Base-by-base conservation (phyloP, 164 flowering plant species). In the Cinnamomum chago region DNA sequence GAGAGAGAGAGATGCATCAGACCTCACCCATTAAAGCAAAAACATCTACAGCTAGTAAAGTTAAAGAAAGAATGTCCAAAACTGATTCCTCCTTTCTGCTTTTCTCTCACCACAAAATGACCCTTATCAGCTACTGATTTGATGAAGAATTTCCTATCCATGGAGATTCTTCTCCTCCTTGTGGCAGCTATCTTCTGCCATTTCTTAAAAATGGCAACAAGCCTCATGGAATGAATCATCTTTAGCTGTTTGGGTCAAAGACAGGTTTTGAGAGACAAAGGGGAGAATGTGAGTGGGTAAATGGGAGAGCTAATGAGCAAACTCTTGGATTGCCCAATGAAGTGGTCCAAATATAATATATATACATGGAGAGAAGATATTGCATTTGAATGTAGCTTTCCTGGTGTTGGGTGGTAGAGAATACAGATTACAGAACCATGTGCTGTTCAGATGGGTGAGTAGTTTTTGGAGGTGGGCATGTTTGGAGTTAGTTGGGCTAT, bases 31-130 rank as follows among this genome's bases (percentile, higher is more conserved):
- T 71, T 71, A 81, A 81, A 76, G 79, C 70, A 73, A 62, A 40
- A 65, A 78, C 76, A 78, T 67, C 73, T 78, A 72, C 68, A 72
- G 58, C 77, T 71, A 80, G 71, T 69, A 76, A 84, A 79, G 80
- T 68, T 27, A 52, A 77, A 76, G 69, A 35, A 66, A 30, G 22
- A 66, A 35, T 25, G n/a, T 24, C 3, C 60, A 68, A 62, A 79
- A 62, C 55, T 67, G 30, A 40, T 40, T 60, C 81, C 62, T 60
- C 72, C 58, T 72, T 18, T 17, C 60, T 17, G 60, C 20, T 55
- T n/a, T 55, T 55, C 17, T 18, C 20, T 55, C 35, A 78, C 66
- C 1, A 78, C 77, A 25, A 76, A 79, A 40, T 79, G 81, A 18
- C 83, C 79, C 65, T 72, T 72, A 22, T 68, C 40, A n/a, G 58